Conservation (phyloP, 1,284 basidiomycete species). For the Cutaneotrichosporon cutaneum region DNA sequence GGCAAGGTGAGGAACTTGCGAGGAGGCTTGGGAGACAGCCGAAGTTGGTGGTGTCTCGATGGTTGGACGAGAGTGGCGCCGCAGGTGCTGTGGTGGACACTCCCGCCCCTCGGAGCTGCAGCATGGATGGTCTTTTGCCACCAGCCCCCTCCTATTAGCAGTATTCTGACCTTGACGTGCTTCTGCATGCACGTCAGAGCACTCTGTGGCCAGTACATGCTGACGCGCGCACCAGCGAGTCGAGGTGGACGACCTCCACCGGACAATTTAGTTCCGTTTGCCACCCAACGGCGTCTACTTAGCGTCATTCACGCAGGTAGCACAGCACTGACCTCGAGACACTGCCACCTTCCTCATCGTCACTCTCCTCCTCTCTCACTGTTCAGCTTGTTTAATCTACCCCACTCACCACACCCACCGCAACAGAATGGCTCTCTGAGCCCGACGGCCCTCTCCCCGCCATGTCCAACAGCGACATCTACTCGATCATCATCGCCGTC, state of each 20-base stretch:
- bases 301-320: not conserved
- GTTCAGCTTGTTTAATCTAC: not conserved
- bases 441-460: not conserved
- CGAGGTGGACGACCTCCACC: not conserved
- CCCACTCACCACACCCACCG: not conserved
- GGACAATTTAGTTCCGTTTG: not conserved
- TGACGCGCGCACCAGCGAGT: not conserved
- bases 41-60: not conserved
- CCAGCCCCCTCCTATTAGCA: no score
- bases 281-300: not conserved
- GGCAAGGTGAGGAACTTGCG: no score
- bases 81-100: not conserved
- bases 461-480: slow-evolving; percentile 22
- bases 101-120: not conserved
- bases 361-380: no score
- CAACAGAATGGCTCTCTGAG: slow-evolving; percentile 7
- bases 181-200: not conserved
- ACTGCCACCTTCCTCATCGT: not conserved
- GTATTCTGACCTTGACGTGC: not conserved
- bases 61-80: not conserved
- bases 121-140: no score
- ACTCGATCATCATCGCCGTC: slow-evolving; percentile 41
- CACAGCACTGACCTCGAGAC: not conserved
- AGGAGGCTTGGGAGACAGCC: not conserved
- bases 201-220: not conserved